Evolutionary conservation across 176 grass and related monocot genomes (phyloP).

Genomic region (Paspalum vaginatum): DNA sequence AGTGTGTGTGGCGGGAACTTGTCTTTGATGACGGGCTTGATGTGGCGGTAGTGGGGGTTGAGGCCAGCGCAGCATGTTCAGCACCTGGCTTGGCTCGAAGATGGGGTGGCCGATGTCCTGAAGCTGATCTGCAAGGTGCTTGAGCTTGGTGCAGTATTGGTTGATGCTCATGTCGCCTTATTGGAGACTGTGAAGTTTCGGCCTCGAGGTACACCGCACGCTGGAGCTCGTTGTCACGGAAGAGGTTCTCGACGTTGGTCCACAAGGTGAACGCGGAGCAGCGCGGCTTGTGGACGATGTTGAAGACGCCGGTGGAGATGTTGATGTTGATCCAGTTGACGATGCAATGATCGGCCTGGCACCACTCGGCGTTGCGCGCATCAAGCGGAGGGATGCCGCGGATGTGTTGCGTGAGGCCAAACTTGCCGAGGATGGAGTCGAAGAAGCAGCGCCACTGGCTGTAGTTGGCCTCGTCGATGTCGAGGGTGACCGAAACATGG

Average conservation of each 20-base stretch:
- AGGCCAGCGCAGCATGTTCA: background rate
- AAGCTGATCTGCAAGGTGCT: too few species aligned
- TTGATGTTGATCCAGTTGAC: background rate
- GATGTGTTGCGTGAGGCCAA: background rate
- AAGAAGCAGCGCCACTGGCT: background rate
- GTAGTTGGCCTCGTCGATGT: background rate
- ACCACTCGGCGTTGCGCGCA: background rate
- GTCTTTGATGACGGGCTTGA: background rate
- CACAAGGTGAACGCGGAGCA: background rate
- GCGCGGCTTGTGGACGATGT: background rate
- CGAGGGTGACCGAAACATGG: background rate
- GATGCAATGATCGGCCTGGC: background rate
- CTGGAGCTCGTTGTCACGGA: background rate
- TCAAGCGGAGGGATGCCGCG: rapidly evolving
- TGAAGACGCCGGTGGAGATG: background rate
- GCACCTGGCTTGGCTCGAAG: background rate
- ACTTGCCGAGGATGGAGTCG: background rate
- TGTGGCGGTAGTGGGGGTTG: background rate
- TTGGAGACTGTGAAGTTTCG: background rate
- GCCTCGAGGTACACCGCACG: background rate
- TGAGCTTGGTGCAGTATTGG: background rate
- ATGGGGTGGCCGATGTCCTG: too few species aligned
- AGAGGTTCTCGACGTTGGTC: background rate
- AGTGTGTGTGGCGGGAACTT: background rate
- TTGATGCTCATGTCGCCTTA: background rate